Percentiles rank a stretch among this genome's conserved stretches.
Evolutionary conservation across 805 yeast species (phyloP).

Genomic region (Suhomyces faveliae): DNA sequence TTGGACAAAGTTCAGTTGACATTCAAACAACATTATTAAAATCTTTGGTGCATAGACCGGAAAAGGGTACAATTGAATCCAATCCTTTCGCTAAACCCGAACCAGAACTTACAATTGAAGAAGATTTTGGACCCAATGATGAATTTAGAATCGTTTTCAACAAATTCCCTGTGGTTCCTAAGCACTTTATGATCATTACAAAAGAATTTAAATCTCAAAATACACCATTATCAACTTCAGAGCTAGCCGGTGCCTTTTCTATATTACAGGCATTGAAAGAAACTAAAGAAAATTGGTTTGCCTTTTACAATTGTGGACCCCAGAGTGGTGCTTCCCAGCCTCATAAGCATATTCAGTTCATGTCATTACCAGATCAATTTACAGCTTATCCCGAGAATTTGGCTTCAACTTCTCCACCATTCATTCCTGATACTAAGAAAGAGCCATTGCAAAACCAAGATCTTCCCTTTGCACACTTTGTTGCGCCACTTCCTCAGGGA

Average conservation of each 20-base stretch:
- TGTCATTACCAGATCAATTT: constrained; percentile 63
- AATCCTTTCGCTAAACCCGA: constrained; percentile 85
- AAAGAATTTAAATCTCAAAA: constrained; percentile 70
- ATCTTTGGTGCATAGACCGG: constrained; percentile 40
- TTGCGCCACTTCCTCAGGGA: constrained; percentile 54
- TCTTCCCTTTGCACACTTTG: constrained; percentile 78
- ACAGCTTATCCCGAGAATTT: constrained; percentile 53
- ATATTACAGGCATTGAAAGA: constrained; percentile 51
- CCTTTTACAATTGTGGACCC: constrained; percentile 87
- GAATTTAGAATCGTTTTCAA: constrained; percentile 65
- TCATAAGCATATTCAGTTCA: constrained; percentile 88
- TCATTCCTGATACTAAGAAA: constrained; percentile 49
- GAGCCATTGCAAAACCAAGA: constrained; percentile 63
- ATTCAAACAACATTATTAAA: constrained; percentile 32
- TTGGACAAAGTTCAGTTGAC: constrained; percentile 13
- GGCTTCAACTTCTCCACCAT: constrained; percentile 46
- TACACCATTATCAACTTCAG: constrained; percentile 68
- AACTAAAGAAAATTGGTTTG: constrained; percentile 50
- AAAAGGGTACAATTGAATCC: constrained; percentile 36
- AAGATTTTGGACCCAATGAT: constrained; percentile 51
- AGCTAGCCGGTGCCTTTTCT: constrained; percentile 57
- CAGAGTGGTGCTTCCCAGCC: constrained; percentile 92
- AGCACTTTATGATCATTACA: constrained; percentile 79
- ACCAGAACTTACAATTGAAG: constrained; percentile 63
- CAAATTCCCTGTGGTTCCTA: constrained; percentile 80